Base-by-base conservation (phyloP, 805 yeast species). In the Lipomyces starkeyi region DNA sequence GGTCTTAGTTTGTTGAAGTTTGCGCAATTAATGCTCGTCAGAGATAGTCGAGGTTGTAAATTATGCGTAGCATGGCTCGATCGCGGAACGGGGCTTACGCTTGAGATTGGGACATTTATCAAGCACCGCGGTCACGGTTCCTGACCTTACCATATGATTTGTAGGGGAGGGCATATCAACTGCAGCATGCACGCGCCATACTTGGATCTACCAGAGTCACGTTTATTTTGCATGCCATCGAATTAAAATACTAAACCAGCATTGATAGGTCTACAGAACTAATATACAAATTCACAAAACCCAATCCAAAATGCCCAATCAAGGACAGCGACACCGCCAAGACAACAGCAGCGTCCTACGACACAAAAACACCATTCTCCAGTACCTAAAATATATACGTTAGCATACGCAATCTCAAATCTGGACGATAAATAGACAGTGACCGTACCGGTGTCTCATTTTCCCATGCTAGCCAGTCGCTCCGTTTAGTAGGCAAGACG, bases 381-480 rank as follows among this genome's bases (percentile, higher is more conserved):
- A 59, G 11, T 20, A 47, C 22, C 57, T 32, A 13, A 29, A 17
- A 14, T 25, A 20, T 32, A 20, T 54, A 3, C 14, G 34, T 59
- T 25, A 59, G 57, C 57, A 11, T 8, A n/a, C 27, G 8, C 43
- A 25, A 14, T 55, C n/a, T n/a, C 14, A n/a, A 2, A 29, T 7
- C 34, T 5, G 47, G 9, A 25, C 40, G n/a, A 17, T 8, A 60
- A 37, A 22, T 13, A 5, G 14, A 35, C 14, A 27, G 22, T 17
- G 27, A n/a, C 54, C 69, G n/a, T 53, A 66, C 69, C 60, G 58
- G 49, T 20, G 58, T 43, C 62, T 63, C 58, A 32, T 29, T 49
- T 37, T 93, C 96, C 93, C 97, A 93, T 6, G 92, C 87, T 20
- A 94, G 80, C 98, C 98, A 95, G 76, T 94, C 99, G 72, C 97